Percentiles rank a stretch among this genome's conserved stretches.
Conservation (phyloP, 176 grass and related monocot genomes). For the Eremochloa ophiuroides region DNA sequence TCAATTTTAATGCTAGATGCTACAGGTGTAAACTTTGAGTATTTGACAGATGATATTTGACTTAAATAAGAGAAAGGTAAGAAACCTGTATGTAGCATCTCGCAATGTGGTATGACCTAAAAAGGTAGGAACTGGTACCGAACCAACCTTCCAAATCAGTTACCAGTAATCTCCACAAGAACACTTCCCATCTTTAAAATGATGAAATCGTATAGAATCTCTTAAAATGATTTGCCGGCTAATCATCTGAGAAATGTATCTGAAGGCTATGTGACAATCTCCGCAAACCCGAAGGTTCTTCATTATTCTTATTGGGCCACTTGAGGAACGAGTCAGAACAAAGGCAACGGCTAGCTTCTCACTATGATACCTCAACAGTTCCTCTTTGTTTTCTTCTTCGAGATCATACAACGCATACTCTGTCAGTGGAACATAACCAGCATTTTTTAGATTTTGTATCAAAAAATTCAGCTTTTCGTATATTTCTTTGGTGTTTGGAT, state of each 20-base stretch:
- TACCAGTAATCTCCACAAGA: conserved; percentile 82
- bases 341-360: conserved; percentile 82
- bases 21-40: background rate
- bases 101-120: background rate
- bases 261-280: conserved; percentile 72
- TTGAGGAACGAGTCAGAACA: conserved; percentile 55
- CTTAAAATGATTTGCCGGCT: conserved; percentile 56
- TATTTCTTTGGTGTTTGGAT: conserved; percentile 71
- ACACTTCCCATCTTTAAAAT: conserved; percentile 73
- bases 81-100: conserved; percentile 20
- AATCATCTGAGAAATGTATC: conserved; percentile 71
- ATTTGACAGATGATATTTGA: conserved; percentile 4
- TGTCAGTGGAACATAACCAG: conserved; percentile 58
- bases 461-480: conserved; percentile 57
- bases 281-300: conserved; percentile 77
- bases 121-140: conserved; percentile 2
- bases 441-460: conserved; percentile 57
- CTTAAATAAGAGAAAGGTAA: conserved; percentile 7
- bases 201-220: conserved; percentile 67
- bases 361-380: conserved; percentile 65
- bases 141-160: conserved; percentile 6
- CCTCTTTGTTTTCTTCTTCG: conserved; percentile 72
- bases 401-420: conserved; percentile 65
- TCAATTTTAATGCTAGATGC: background rate
- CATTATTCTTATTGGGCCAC: conserved; percentile 67